phyloP scores from a whole-genome alignment of 305 asterid genomes.

The Fraxinus floribunda region DNA sequence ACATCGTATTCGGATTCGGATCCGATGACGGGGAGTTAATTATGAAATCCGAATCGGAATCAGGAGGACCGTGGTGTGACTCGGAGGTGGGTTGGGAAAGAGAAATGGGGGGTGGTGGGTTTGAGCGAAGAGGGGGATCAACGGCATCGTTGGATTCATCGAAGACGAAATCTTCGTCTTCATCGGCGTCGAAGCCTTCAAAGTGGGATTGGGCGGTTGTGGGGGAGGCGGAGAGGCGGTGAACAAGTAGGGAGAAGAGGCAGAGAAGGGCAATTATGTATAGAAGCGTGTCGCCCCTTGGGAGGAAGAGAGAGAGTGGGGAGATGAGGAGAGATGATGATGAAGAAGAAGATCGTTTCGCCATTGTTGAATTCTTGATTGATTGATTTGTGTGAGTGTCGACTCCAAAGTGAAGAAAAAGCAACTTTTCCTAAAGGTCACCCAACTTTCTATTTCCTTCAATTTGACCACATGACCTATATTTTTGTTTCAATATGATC shows the following conservation, averaged over 20 bases:
- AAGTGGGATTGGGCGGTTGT: slow-evolving; percentile 57
- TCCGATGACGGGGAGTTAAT: slow-evolving; percentile 46
- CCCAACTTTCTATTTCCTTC: background rate
- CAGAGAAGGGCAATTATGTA: slow-evolving; percentile 59
- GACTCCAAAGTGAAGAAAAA: background rate
- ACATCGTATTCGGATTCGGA: slow-evolving; percentile 31
- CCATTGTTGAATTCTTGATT: slow-evolving; percentile 39
- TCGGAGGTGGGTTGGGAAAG: slow-evolving; percentile 52
- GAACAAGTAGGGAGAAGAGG: slow-evolving; percentile 61
- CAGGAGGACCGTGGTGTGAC: slow-evolving; percentile 63
- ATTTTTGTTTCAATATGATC: background rate
- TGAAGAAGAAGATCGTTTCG: slow-evolving; percentile 38
- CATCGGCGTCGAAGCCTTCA: slow-evolving; percentile 97
- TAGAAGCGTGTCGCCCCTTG: slow-evolving; percentile 60
- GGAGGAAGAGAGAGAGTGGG: slow-evolving; percentile 57
- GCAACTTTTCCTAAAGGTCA: background rate
- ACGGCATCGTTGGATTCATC: slow-evolving; percentile 49
- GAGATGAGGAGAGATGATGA: slow-evolving; percentile 42
- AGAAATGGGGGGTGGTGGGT: slow-evolving; percentile 58
- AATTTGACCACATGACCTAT: background rate
- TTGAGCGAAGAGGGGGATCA: slow-evolving; percentile 42
- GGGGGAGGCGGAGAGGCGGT: slow-evolving; percentile 51
- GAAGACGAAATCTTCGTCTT: slow-evolving; percentile 46
- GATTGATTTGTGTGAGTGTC: background rate
- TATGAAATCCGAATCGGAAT: slow-evolving; percentile 31